phyloP scores from a whole-genome alignment of 768 basidiomycete genomes.

The Leccinum imitatum region DNA sequence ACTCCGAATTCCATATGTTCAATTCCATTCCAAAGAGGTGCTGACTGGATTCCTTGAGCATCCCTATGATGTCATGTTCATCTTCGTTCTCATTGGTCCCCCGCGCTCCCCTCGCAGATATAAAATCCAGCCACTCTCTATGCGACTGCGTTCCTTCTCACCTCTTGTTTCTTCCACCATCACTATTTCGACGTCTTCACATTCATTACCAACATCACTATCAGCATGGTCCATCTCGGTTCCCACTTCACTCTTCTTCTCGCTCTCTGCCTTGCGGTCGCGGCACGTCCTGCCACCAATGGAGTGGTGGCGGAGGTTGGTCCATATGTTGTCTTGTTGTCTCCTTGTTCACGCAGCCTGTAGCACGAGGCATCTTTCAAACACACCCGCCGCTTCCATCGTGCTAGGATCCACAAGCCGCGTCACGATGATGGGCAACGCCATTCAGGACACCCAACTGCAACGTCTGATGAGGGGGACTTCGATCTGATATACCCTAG shows the following conservation, averaged over 20 bases:
- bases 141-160: background rate
- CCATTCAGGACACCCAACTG: constrained; percentile 22
- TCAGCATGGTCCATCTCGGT: constrained; percentile 30
- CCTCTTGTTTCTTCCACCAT: constrained; percentile 11
- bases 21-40: constrained; percentile 7
- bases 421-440: constrained; percentile 23
- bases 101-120: constrained; percentile 10
- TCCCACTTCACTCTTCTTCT: constrained; percentile 31
- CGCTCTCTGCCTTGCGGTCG: constrained; percentile 27
- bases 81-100: constrained; percentile 16
- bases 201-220: constrained; percentile 30
- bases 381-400: constrained; percentile 19
- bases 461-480: constrained; percentile 6
- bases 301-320: constrained; percentile 13
- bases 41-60: constrained; percentile 3
- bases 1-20: background rate
- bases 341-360: constrained; percentile 4
- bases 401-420: constrained; percentile 6
- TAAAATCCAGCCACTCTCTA: constrained; percentile 19
- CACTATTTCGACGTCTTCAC: constrained; percentile 21
- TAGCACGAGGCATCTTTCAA: constrained; percentile 10
- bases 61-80: constrained; percentile 16
- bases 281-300: constrained; percentile 14
- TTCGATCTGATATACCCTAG: background rate
- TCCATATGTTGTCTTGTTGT: background rate